These are phyloP conservation scores for Phialophora chinensis DNA, from an alignment of 2,329 filamentous ascomycete species.

Conservation along the genomic window DNA sequence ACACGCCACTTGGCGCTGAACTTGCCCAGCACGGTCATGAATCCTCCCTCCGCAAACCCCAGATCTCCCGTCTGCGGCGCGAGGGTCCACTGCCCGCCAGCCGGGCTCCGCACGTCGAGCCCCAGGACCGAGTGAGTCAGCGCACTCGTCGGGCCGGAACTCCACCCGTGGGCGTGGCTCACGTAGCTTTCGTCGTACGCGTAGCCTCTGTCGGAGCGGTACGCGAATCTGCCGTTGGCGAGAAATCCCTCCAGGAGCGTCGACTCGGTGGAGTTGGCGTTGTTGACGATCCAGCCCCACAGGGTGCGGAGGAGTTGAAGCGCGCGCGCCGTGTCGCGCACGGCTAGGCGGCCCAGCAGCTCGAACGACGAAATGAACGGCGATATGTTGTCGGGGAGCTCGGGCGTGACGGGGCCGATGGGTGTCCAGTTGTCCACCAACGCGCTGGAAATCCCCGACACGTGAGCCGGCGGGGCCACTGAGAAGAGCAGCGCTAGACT, in stretches of 20 bases:
- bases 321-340: slow-evolving; percentile 53
- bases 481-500: slow-evolving; percentile 60
- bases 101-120: slow-evolving; percentile 48
- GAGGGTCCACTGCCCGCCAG: slow-evolving; percentile 52
- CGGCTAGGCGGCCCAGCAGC: slow-evolving; percentile 62
- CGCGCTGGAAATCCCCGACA: slow-evolving; percentile 49
- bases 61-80: slow-evolving; percentile 54
- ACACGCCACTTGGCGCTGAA: slow-evolving; percentile 36
- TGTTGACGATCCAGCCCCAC: slow-evolving; percentile 67
- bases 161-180: slow-evolving; percentile 53
- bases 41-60: slow-evolving; percentile 52
- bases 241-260: slow-evolving; percentile 67
- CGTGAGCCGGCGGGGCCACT: slow-evolving; percentile 41
- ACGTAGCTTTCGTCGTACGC: slow-evolving; percentile 53
- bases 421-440: slow-evolving; percentile 61
- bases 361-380: slow-evolving; percentile 66
- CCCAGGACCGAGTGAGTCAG: slow-evolving; percentile 55
- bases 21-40: slow-evolving; percentile 53
- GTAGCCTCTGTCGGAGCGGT: slow-evolving; percentile 61
- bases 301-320: slow-evolving; percentile 61
- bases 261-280: slow-evolving; percentile 63
- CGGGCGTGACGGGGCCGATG: slow-evolving; percentile 62
- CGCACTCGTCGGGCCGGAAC: slow-evolving; percentile 50
- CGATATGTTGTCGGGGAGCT: slow-evolving; percentile 63
- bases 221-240: slow-evolving; percentile 62